These are phyloP conservation scores for Syzygium grande DNA, from an alignment of 345 rosid species.

Conservation along the genomic window DNA sequence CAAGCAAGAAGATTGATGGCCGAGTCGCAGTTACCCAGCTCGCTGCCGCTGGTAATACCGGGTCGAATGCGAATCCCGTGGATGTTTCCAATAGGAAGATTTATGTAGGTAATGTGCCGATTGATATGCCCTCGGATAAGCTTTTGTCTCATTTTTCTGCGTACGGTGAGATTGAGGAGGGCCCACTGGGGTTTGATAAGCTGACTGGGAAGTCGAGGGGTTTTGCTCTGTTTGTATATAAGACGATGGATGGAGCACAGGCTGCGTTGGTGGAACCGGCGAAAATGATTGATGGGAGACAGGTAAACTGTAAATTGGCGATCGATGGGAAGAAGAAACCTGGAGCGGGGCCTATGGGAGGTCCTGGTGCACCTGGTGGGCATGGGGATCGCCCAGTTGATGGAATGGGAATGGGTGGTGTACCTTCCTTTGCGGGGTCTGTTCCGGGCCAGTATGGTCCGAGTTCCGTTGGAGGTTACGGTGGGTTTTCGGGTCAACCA, in stretches of 20 bases:
- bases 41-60: conserved; percentile 67
- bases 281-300: conserved; percentile 65
- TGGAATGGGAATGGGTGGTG: conserved; percentile 52
- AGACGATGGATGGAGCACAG: conserved; percentile 72
- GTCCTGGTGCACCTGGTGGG: conserved; percentile 18
- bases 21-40: conserved; percentile 78
- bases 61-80: conserved; percentile 17
- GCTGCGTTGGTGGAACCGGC: conserved; percentile 66
- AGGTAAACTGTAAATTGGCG: conserved; percentile 64
- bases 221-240: conserved; percentile 75
- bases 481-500: conserved; percentile 30
- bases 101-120: conserved; percentile 69
- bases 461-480: conserved; percentile 28
- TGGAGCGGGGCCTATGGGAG: conserved; percentile 12
- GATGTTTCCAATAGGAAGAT: conserved; percentile 73
- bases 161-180: conserved; percentile 86
- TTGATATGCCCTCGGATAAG: conserved; percentile 66
- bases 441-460: conserved; percentile 34
- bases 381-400: conserved; percentile 27
- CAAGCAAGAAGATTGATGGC: conserved; percentile 76
- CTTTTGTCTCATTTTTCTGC: conserved; percentile 39
- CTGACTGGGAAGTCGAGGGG: conserved; percentile 83
- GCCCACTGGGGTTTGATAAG: conserved; percentile 85
- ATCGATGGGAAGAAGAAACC: conserved; percentile 74
- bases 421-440: conserved; percentile 5